Conservation (phyloP, 1,284 basidiomycete species). For the Tetrapyrgos nigripes region DNA sequence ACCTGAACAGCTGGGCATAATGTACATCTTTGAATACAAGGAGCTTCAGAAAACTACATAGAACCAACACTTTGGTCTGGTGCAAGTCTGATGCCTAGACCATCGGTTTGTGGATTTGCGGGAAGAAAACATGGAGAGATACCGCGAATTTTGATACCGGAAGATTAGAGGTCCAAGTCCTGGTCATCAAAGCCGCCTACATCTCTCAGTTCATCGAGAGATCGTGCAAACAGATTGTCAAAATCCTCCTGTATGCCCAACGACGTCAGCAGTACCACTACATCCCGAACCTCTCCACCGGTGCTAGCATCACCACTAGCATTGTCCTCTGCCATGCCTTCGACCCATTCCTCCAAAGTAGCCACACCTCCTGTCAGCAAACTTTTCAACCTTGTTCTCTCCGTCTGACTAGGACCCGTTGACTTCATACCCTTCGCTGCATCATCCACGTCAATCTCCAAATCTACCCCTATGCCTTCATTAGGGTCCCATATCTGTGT, state of each 20-base stretch:
- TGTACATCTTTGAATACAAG: no score
- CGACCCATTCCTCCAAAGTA: constrained; percentile 73
- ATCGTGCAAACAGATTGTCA: constrained; percentile 64
- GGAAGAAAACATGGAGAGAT: no score
- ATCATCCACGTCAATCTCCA: constrained; percentile 40
- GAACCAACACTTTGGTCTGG: no score
- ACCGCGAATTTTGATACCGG: no score
- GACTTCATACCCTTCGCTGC: constrained; percentile 38
- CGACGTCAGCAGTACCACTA: constrained; percentile 47
- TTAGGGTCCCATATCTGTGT: constrained; percentile 68
- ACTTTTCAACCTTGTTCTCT: constrained; percentile 68
- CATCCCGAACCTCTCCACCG: constrained; percentile 18
- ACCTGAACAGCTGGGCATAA: no score
- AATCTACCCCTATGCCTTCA: constrained; percentile 51
- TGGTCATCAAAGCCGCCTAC: neutral
- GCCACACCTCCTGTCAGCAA: constrained; percentile 64
- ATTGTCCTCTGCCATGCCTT: constrained; percentile 25
- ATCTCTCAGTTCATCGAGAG: constrained; percentile 60
- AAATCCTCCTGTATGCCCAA: constrained; percentile 64
- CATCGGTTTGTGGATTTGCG: no score
- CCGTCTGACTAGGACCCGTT: constrained; percentile 66
- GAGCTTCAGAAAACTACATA: no score
- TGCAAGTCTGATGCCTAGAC: no score
- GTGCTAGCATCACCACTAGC: constrained; percentile 36
- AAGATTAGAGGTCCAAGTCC: neutral